A percentile compares a stretch with the other conserved stretches of the same genome.
These are phyloP conservation scores for Abelmoschus esculentus DNA, from an alignment of 345 rosid genomes.

Conservation along the genomic window DNA sequence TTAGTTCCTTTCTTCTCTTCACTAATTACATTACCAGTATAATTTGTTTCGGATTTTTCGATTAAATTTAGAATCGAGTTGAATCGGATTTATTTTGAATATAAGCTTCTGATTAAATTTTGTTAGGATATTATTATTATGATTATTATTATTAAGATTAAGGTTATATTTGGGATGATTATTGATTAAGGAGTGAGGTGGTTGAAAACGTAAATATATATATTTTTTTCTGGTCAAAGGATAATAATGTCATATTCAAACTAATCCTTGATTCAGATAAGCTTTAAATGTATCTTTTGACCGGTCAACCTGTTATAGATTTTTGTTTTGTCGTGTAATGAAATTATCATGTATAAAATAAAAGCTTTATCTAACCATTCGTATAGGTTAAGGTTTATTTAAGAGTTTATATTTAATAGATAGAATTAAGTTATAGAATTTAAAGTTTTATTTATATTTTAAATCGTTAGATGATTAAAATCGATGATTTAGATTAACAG, in stretches of 20 bases:
- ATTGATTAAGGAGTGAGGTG: neutral
- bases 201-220: neutral
- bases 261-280: constrained; percentile 20
- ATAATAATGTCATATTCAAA: constrained; percentile 24
- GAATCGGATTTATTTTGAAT: too few relatives aligned
- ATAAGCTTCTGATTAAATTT: too few relatives aligned
- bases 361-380: too few relatives aligned
- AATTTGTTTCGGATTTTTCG: neutral
- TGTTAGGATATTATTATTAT: neutral
- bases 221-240: constrained; percentile 19
- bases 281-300: constrained; percentile 29
- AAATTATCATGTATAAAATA: too few relatives aligned
- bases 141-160: neutral
- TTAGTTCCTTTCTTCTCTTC: neutral
- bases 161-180: neutral
- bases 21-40: neutral
- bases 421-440: too few relatives aligned
- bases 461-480: too few relatives aligned
- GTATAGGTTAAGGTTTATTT: too few relatives aligned
- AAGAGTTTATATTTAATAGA: too few relatives aligned
- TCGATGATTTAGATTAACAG: too few relatives aligned
- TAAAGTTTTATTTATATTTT: too few relatives aligned
- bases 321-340: neutral
- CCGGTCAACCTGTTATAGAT: constrained; percentile 28
- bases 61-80: too few relatives aligned